A percentile compares a stretch with the other conserved stretches of the same genome.
These are phyloP conservation scores for Pseudogymnoascus sp. DNA, from an alignment of 2,329 filamentous ascomycete species.

Conservation along the genomic window DNA sequence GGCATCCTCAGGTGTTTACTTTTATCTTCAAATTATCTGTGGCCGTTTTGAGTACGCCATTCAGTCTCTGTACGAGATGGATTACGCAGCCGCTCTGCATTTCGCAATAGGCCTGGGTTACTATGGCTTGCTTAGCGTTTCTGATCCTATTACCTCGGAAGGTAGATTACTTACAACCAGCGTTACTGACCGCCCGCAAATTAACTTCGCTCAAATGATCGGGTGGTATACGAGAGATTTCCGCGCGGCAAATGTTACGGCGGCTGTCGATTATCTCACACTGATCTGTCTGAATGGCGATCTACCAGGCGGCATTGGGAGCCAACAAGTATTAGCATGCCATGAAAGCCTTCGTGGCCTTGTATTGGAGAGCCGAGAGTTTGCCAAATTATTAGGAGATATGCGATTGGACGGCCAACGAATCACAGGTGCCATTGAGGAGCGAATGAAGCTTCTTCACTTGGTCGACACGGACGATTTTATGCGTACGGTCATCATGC, in stretches of 20 bases:
- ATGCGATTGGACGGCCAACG: constrained; percentile 77
- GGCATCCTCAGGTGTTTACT: constrained; percentile 79
- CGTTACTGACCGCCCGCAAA: constrained; percentile 63
- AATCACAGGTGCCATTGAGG: constrained; percentile 79
- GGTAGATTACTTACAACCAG: constrained; percentile 61
- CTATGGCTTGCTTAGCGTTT: constrained; percentile 81
- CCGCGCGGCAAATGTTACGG: constrained; percentile 77
- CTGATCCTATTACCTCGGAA: constrained; percentile 65
- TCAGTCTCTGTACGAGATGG: constrained; percentile 82
- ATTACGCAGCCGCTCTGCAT: constrained; percentile 88
- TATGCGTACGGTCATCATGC: constrained; percentile 81
- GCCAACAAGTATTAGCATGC: constrained; percentile 71
- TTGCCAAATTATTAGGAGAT: constrained; percentile 87
- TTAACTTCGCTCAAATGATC: constrained; percentile 90
- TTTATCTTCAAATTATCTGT: constrained; percentile 81
- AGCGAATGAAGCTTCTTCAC: constrained; percentile 72
- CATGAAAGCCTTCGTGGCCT: constrained; percentile 90
- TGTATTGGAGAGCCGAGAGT: constrained; percentile 93
- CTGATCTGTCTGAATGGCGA: constrained; percentile 89
- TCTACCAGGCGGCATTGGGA: constrained; percentile 62
- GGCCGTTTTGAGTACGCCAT: constrained; percentile 94
- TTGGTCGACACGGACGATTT: constrained; percentile 74
- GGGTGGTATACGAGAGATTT: constrained; percentile 96
- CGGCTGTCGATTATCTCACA: constrained; percentile 86
- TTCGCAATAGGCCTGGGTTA: constrained; percentile 83